Evolutionary conservation across 2,329 filamentous ascomycete genomes (phyloP).

Genomic region (Onygena corvina): DNA sequence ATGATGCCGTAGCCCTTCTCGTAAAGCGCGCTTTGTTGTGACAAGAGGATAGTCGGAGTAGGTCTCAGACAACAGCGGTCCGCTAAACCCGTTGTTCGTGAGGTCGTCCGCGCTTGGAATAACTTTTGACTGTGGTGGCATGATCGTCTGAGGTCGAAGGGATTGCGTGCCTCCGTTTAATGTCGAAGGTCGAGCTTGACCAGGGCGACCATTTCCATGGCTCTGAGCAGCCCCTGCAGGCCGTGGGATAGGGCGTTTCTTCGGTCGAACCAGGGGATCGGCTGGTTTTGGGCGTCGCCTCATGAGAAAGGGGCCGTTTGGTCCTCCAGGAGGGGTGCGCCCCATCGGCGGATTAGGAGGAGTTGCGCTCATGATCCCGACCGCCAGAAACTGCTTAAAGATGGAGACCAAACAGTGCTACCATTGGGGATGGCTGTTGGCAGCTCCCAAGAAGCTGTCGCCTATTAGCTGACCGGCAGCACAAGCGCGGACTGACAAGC

Average conservation of each 20-base stretch:
- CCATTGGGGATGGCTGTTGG: conserved; percentile 2
- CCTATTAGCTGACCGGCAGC: not conserved
- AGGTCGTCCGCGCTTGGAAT: conserved; percentile 22
- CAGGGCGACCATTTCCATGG: not conserved
- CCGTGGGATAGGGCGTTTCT: conserved; percentile 33
- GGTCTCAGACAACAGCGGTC: conserved; percentile 28
- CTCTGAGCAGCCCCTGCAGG: conserved; percentile 14
- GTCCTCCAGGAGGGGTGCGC: conserved; percentile 35
- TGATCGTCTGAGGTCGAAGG: conserved; percentile 12
- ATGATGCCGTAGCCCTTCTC: conserved; percentile 73
- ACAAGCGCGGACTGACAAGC: not conserved
- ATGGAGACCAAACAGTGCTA: not conserved
- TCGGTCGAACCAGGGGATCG: conserved; percentile 54
- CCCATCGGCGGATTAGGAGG: conserved; percentile 36
- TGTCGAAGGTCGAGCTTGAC: conserved; percentile 6
- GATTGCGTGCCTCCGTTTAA: conserved; percentile 20
- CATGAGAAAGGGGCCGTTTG: conserved; percentile 34
- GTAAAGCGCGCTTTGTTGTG: conserved; percentile 67
- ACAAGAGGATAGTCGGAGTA: conserved; percentile 56
- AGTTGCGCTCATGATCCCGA: conserved; percentile 23
- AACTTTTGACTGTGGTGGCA: conserved; percentile 15
- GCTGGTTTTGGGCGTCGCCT: conserved; percentile 41
- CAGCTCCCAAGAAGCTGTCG: not conserved
- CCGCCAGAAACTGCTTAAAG: not conserved
- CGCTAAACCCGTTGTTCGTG: conserved; percentile 33